Evolutionary conservation across 2,329 filamentous ascomycete genomes (phyloP).

Genomic region (Aspergillus uvarum): DNA sequence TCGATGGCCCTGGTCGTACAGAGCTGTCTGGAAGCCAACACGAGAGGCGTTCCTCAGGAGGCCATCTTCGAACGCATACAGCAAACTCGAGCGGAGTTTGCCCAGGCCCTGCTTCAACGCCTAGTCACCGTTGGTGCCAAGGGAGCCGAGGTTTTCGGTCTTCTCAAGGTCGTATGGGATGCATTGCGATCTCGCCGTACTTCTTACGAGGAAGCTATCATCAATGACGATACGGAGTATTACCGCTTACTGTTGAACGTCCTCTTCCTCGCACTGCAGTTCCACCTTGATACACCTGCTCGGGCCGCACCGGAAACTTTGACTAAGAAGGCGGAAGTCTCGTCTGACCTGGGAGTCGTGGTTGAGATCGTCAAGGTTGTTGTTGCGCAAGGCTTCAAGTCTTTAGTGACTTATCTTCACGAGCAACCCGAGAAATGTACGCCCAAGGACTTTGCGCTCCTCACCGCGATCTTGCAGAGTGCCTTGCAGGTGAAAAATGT

Average conservation of each 20-base stretch:
- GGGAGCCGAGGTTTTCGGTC: slow-evolving; percentile 51
- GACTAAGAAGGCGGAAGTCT: slow-evolving; percentile 38
- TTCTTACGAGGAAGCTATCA: slow-evolving; percentile 61
- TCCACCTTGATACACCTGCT: slow-evolving; percentile 40
- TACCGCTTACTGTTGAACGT: slow-evolving; percentile 82
- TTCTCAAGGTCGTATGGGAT: slow-evolving; percentile 62
- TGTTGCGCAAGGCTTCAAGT: slow-evolving; percentile 78
- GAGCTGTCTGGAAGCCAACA: slow-evolving; percentile 77
- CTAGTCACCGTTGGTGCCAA: slow-evolving; percentile 61
- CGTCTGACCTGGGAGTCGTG: slow-evolving; percentile 57
- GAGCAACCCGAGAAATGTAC: slow-evolving; percentile 64
- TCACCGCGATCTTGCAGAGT: slow-evolving; percentile 85
- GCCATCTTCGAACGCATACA: slow-evolving; percentile 78
- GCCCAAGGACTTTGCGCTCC: slow-evolving; percentile 78
- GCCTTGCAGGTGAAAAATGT: slow-evolving; percentile 76
- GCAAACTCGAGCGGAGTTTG: slow-evolving; percentile 73
- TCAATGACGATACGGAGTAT: slow-evolving; percentile 62
- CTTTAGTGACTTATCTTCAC: slow-evolving; percentile 78
- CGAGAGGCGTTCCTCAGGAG: slow-evolving; percentile 68
- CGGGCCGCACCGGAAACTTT: slow-evolving; percentile 37
- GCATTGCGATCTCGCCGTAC: slow-evolving; percentile 55
- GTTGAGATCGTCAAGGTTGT: slow-evolving; percentile 78
- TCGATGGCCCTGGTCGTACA: slow-evolving; percentile 72
- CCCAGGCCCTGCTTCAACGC: slow-evolving; percentile 77
- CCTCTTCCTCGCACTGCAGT: slow-evolving; percentile 75